phyloP scores from a whole-genome alignment of 352 stramenopile genomes.

The Pythium utonaiense region DNA sequence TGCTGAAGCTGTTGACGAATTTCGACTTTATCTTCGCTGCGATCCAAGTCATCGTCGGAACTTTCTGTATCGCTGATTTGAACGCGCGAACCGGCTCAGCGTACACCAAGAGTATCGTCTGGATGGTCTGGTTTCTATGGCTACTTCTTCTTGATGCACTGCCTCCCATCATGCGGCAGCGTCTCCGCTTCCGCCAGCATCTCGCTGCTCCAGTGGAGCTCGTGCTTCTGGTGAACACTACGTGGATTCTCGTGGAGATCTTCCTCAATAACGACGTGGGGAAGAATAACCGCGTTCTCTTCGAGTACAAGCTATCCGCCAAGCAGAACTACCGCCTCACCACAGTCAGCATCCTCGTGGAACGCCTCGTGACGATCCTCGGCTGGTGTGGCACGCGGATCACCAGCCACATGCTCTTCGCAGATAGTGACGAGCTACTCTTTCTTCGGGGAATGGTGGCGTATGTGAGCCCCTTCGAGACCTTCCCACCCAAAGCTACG shows the following conservation, averaged over 20 bases:
- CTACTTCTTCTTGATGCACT: background rate
- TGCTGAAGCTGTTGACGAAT: background rate
- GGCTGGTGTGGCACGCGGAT: background rate
- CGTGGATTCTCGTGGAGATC: background rate
- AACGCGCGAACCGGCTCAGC: background rate
- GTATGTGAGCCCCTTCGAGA: background rate
- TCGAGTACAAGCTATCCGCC: background rate
- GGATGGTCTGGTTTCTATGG: background rate
- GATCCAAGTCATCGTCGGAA: background rate
- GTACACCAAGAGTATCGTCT: background rate
- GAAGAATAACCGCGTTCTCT: background rate
- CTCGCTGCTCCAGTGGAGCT: background rate
- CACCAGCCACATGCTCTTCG: background rate
- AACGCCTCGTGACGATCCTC: slow-evolving; percentile 1
- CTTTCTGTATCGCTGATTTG: background rate
- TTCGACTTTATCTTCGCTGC: background rate
- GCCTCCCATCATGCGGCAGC: background rate
- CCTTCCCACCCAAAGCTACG: background rate
- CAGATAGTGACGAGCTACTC: background rate
- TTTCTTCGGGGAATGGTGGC: background rate
- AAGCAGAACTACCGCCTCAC: background rate
- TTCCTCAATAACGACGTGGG: background rate
- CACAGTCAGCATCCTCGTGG: background rate
- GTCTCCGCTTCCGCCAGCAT: background rate
- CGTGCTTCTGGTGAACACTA: background rate